Evolutionary conservation across 441 rosid genomes (phyloP), one percentile per base, ranked within the genome.

Genomic region (Bruguiera hainesii): DNA sequence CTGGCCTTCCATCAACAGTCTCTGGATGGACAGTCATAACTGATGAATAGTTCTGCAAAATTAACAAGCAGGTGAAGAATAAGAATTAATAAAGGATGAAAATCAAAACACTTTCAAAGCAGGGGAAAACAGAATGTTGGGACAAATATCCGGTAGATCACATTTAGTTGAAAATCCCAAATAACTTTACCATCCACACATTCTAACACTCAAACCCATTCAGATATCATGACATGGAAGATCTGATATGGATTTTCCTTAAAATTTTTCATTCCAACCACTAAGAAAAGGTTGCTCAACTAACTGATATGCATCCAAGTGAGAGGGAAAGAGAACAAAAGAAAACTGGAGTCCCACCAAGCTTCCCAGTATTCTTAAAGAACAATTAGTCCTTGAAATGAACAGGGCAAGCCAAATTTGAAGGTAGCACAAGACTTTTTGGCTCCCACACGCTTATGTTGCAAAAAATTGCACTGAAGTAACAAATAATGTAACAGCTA

Each of bases 1-100:
- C 98, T 5, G 80, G 80, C 67, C 90, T 89, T 58, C 95, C 98
- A 42, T 90, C 97, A 1, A 87, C 79, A 25, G 81, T 78, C 80
- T 86, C 90, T 0, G 97, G 95, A 75, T 93, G 97, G 66, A 93
- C 89, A 0, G 97, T 93, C 71, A 93, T 84, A 56, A 86, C 66
- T 3, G 98, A 93, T 1, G 90, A 85, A 69, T 93, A 93, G 73
- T 93, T 93, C 98, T 93, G 84, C 80, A 60, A 69, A 7, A 7
- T 5, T 11, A 49, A 5, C 29, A 23, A 26, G 21, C 25, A 53
- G 4, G 6, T 8, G 16, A 42, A 42, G 25, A 21, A 53, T 6
- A 53, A 23, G 28, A 53, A 53, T 11, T 13, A 23, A 53, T 42
- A 42, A 42, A 42, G 48, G 18, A 42, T 11, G 48, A 42, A 33